Evolutionary conservation across 768 basidiomycete species (phyloP).

Genomic region (Boletus speciosus): DNA sequence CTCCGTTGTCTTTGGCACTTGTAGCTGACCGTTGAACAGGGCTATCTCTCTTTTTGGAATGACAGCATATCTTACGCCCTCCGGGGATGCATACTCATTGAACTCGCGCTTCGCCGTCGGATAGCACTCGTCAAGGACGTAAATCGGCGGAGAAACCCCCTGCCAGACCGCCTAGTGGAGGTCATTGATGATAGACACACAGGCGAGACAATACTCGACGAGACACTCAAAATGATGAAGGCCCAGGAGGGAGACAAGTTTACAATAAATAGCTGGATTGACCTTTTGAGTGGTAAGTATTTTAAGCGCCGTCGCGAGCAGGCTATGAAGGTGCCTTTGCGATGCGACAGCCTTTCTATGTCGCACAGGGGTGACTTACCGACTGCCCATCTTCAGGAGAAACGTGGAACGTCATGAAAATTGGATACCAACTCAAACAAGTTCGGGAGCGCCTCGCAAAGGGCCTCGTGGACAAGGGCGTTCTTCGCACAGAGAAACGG

Average conservation of each 20-base stretch:
- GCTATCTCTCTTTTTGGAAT: slow-evolving; percentile 99
- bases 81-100: slow-evolving; percentile 96
- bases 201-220: slow-evolving; percentile 94
- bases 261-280: slow-evolving; percentile 90
- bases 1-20: not conserved
- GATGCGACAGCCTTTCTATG: not conserved
- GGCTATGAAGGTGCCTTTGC: not conserved
- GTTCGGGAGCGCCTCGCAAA: slow-evolving; percentile 97
- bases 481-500: slow-evolving; percentile 97
- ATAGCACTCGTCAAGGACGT: slow-evolving; percentile 90
- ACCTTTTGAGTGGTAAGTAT: slow-evolving; percentile 77
- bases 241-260: slow-evolving; percentile 50
- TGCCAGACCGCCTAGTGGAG: slow-evolving; percentile 83
- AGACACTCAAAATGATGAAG: slow-evolving; percentile 96
- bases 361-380: slow-evolving; percentile 1
- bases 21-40: slow-evolving; percentile 39
- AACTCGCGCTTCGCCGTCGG: slow-evolving; percentile 90
- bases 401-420: slow-evolving; percentile 99
- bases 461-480: slow-evolving; percentile 95
- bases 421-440: slow-evolving; percentile 97
- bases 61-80: slow-evolving; percentile 99
- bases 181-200: slow-evolving; percentile 91
- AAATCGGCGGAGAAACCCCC: slow-evolving; percentile 61
- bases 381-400: slow-evolving; percentile 58
- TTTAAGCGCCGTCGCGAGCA: not conserved